Evolutionary conservation across 2,329 filamentous ascomycete genomes (phyloP).

Genomic region (Beauveria australis): DNA sequence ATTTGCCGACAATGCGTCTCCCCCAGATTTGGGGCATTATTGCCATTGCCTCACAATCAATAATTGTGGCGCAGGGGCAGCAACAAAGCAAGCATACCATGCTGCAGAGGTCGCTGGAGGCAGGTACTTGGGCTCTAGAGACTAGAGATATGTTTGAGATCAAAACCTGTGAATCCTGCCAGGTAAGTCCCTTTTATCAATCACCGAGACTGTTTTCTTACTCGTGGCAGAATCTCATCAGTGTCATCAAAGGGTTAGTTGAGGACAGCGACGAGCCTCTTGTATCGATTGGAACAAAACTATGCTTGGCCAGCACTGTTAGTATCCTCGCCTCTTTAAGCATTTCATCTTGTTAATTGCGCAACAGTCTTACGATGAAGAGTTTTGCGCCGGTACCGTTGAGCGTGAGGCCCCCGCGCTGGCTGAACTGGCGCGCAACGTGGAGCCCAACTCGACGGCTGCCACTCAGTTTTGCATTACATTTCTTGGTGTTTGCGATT

Average conservation of each 20-base stretch:
- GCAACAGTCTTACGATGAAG: conserved; percentile 38
- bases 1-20: neutral
- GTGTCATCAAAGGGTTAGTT: conserved; percentile 35
- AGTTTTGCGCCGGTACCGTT: conserved; percentile 48
- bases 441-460: conserved; percentile 40
- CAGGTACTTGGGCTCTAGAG: conserved; percentile 7
- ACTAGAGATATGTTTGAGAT: conserved; percentile 8
- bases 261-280: conserved; percentile 33
- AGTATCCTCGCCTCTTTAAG: neutral
- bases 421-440: conserved; percentile 38
- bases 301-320: conserved; percentile 27
- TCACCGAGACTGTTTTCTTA: neutral
- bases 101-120: conserved; percentile 4
- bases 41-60: neutral
- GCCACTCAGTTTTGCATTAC: conserved; percentile 44
- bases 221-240: conserved; percentile 15
- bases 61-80: neutral
- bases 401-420: conserved; percentile 45
- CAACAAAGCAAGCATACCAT: neutral
- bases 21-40: neutral
- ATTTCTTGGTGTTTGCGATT: conserved; percentile 45
- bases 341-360: neutral
- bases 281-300: conserved; percentile 21
- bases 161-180: conserved; percentile 18
- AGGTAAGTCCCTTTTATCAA: conserved; percentile 14